Conservation (phyloP, 495 filamentous ascomycete species). For the Talaromyces borbonicus region DNA sequence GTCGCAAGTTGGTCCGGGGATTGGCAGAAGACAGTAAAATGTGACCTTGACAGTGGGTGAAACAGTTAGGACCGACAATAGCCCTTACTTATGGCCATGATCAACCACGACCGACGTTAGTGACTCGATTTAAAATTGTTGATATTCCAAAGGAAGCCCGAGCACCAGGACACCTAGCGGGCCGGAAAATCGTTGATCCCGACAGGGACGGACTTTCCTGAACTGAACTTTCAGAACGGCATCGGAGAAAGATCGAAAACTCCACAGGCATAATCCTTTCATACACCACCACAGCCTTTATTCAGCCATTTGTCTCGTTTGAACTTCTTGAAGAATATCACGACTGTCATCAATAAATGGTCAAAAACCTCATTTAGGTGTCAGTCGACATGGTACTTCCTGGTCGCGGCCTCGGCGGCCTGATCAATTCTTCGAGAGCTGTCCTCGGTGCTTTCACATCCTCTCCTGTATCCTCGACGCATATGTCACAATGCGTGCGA, state of each 20-base stretch:
- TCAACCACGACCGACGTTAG: too few relatives aligned
- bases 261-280: background rate
- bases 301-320: too few relatives aligned
- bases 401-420: slow-evolving; percentile 19
- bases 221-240: background rate
- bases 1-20: background rate
- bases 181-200: slow-evolving; percentile 3
- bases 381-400: slow-evolving; percentile 25
- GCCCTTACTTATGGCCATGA: too few relatives aligned
- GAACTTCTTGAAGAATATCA: too few relatives aligned
- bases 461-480: background rate
- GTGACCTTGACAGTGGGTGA: too few relatives aligned
- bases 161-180: background rate
- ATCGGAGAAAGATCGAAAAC: background rate
- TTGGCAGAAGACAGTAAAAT: background rate
- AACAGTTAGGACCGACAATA: too few relatives aligned
- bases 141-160: too few relatives aligned
- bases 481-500: slow-evolving; percentile 21
- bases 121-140: too few relatives aligned
- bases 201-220: background rate
- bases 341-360: too few relatives aligned
- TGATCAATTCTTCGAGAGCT: slow-evolving; percentile 9
- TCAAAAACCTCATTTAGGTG: too few relatives aligned
- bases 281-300: too few relatives aligned
- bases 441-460: slow-evolving; percentile 1